phyloP scores from a whole-genome alignment of 192 early-diverging fungal genomes.

The Rhizoclosmatium globosum region DNA sequence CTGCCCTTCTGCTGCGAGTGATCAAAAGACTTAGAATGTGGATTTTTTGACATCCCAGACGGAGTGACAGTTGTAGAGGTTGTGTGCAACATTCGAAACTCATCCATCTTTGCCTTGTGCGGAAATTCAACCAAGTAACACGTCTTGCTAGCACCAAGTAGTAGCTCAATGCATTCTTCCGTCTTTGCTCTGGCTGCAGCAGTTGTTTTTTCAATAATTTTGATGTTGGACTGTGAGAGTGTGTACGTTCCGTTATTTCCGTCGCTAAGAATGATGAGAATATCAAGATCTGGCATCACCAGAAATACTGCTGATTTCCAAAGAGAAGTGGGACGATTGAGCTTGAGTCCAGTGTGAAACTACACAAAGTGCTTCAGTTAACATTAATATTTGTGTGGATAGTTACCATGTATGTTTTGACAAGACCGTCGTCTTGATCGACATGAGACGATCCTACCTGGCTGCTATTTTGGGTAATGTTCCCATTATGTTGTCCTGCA shows the following conservation, averaged over 20 bases:
- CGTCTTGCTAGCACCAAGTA: background rate
- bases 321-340: background rate
- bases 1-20: no score
- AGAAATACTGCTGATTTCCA: slow-evolving; percentile 10
- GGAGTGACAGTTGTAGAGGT: no score
- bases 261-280: background rate
- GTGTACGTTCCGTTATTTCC: background rate
- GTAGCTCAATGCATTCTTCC: slow-evolving; percentile 5
- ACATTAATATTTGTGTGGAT: no score
- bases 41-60: no score
- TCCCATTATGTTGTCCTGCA: no score
- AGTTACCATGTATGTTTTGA: no score
- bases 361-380: no score
- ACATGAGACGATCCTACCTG: no score
- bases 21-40: no score
- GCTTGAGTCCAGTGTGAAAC: background rate
- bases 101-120: background rate
- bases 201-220: background rate
- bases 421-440: no score
- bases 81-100: slow-evolving; percentile 1
- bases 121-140: background rate
- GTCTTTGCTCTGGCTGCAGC: background rate
- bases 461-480: no score
- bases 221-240: slow-evolving; percentile 2
- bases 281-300: slow-evolving; percentile 6